Base-by-base conservation (phyloP, 768 basidiomycete species). In the Mycena venus region DNA sequence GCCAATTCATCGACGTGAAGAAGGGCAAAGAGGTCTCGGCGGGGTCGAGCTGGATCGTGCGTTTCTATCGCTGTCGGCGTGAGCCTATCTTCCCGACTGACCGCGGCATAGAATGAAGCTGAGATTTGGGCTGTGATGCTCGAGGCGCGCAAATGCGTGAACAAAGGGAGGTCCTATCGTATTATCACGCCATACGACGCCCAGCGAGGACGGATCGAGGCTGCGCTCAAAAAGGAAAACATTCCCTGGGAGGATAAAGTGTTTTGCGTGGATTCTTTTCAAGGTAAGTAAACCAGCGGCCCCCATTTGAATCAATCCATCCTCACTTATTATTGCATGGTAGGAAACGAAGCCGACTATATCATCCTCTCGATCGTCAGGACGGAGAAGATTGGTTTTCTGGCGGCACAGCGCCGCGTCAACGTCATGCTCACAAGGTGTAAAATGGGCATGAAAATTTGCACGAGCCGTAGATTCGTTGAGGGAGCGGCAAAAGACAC, bases 371-470 rank as follows among this genome's bases (percentile, higher is more conserved):
- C 94, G 9, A 75, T 94, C 19, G 94, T 94, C 7, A 88, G 94
- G 29, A 88, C 93, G 0, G 83, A 82, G 38, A 87, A 85, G 4
- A 84, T 93, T 31, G 94, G 94, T 0, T 95, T 95, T 77, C 81
- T 95, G 67, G 72, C 79, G 9, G 90, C 91, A 66, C 25, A 78
- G 32, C 85, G 91, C n/a, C 88, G 94, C 8, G 87, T 90, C 36
- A 95, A 95, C 83, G 94, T 95, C 65, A 94, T 95, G 93, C 86
- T 95, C 27, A 91, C 90, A 4, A 86, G 94, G 29, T 93, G 91
- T 85, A 91, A 92, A 81, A 87, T 82, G 64, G 89, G 88, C n/a
- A 92, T 95, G 92, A 84, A 88, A 53, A 91, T 95, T 68, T 88
- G 88, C 75, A 86, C 91, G 11, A 91, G 83, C 77, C 86, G 86